Conservation (phyloP, 106 monocot species). For the Alisma plantagoaquatica region DNA sequence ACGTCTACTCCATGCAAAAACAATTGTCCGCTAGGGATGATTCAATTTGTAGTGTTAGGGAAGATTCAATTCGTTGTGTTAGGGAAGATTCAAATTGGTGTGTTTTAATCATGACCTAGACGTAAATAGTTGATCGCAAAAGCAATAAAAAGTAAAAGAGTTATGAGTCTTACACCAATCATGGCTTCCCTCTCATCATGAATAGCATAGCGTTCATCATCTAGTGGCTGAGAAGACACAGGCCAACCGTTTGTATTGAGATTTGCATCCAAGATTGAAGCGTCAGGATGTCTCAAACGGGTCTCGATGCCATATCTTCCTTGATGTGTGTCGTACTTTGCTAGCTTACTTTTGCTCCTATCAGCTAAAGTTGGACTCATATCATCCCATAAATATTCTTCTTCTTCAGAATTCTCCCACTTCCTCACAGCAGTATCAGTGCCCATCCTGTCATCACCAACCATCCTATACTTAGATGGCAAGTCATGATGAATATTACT, state of each 20-base stretch:
- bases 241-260: constrained; percentile 2
- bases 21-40: no score
- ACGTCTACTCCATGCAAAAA: no score
- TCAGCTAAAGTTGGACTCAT: constrained; percentile 82
- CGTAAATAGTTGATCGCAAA: no score
- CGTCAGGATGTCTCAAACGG: constrained; percentile 24
- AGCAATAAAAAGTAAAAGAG: no score
- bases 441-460: constrained; percentile 33
- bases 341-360: constrained; percentile 21
- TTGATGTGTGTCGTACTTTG: constrained; percentile 15
- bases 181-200: no score
- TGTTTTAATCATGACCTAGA: no score
- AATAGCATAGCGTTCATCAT: no score
- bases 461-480: constrained; percentile 36
- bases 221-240: background rate
- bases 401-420: constrained; percentile 88
- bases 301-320: constrained; percentile 11
- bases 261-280: no score
- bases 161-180: no score
- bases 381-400: constrained; percentile 91
- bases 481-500: constrained; percentile 28
- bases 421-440: constrained; percentile 24
- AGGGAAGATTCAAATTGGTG: no score
- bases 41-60: no score
- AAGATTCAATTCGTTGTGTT: no score